These are phyloP conservation scores for Fusarium paranaense DNA, from an alignment of 2,329 filamentous ascomycete species.

Conservation along the genomic window DNA sequence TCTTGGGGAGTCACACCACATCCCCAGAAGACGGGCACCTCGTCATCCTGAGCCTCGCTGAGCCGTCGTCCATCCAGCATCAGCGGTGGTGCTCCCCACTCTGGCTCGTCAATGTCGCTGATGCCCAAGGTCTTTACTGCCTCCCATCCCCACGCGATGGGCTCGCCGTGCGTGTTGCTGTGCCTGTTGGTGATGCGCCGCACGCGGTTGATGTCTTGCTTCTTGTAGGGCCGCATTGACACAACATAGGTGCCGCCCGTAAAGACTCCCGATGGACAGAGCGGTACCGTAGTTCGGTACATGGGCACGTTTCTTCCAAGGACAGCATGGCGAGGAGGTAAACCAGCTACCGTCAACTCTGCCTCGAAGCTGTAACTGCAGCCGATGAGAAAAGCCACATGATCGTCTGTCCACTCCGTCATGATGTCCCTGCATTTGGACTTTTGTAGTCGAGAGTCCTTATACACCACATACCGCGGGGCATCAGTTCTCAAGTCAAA, in stretches of 20 bases:
- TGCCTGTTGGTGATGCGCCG: slow-evolving; percentile 67
- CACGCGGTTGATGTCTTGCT: slow-evolving; percentile 62
- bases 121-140: slow-evolving; percentile 65
- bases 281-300: slow-evolving; percentile 68
- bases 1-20: slow-evolving; percentile 76
- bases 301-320: slow-evolving; percentile 67
- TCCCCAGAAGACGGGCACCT: slow-evolving; percentile 71
- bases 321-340: slow-evolving; percentile 63
- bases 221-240: slow-evolving; percentile 70
- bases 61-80: slow-evolving; percentile 54
- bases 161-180: slow-evolving; percentile 70
- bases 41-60: slow-evolving; percentile 40
- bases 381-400: slow-evolving; percentile 72
- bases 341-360: slow-evolving; percentile 62
- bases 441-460: slow-evolving; percentile 56
- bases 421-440: slow-evolving; percentile 57
- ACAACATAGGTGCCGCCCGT: slow-evolving; percentile 66
- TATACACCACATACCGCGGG: slow-evolving; percentile 69
- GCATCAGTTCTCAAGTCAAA: slow-evolving; percentile 69
- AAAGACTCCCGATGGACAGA: slow-evolving; percentile 70
- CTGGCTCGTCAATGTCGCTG: slow-evolving; percentile 60
- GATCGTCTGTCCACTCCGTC: slow-evolving; percentile 65
- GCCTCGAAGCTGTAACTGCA: slow-evolving; percentile 74
- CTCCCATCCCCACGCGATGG: slow-evolving; percentile 74
- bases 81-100: slow-evolving; percentile 67